Conservation (phyloP, 176 grass and related monocot species). For the Thinopyrum elongatum region DNA sequence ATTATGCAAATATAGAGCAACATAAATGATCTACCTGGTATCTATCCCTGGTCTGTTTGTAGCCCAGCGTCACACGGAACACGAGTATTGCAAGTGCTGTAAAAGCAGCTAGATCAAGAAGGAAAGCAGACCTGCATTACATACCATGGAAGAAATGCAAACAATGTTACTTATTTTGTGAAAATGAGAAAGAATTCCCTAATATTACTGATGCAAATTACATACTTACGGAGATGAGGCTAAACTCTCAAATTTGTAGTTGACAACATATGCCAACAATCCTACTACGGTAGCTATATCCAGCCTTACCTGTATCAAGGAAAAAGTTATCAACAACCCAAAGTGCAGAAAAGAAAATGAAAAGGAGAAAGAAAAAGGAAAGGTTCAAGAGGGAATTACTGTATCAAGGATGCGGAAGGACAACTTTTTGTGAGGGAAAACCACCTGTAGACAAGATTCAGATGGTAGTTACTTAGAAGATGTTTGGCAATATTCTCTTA, state of each 20-base stretch:
- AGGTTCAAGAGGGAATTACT: conserved; percentile 47
- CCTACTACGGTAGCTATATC: conserved; percentile 82
- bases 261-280: conserved; percentile 75
- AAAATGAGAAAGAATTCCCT: neutral
- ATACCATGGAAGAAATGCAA: neutral
- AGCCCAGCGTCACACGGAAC: conserved; percentile 75
- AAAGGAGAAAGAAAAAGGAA: neutral
- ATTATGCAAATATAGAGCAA: conserved; percentile 8
- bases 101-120: conserved; percentile 75
- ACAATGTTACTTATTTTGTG: neutral
- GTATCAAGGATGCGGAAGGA: conserved; percentile 98
- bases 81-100: conserved; percentile 71
- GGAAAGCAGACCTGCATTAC: conserved; percentile 76
- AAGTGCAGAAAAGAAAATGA: neutral
- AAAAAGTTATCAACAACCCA: conserved; percentile 21
- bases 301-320: conserved; percentile 61
- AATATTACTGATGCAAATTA: conserved; percentile 35
- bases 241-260: conserved; percentile 96
- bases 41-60: conserved; percentile 90
- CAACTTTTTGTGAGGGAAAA: conserved; percentile 96
- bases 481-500: neutral
- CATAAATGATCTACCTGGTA: conserved; percentile 60
- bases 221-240: conserved; percentile 96
- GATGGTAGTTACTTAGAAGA: neutral
- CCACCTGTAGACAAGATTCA: conserved; percentile 60